These are phyloP conservation scores for Trichosporon coremiiforme DNA, from an alignment of 1,284 basidiomycete genomes.

Conservation along the genomic window DNA sequence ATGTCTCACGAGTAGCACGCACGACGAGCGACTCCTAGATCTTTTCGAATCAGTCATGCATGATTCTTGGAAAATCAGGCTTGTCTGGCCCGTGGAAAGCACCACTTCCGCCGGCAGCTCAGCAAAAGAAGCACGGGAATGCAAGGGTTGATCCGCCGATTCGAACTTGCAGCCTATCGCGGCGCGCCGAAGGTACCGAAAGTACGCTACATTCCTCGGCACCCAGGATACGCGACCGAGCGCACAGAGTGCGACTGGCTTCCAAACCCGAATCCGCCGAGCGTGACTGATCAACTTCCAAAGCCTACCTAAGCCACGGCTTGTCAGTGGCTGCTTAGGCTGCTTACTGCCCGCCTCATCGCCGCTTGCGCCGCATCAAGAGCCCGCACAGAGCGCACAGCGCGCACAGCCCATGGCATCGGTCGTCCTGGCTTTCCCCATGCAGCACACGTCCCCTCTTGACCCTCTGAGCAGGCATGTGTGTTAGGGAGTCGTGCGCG, in stretches of 20 bases:
- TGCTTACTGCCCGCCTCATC: not conserved
- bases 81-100: too few relatives aligned
- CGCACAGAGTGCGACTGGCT: conserved; percentile 1
- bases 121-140: not conserved
- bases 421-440: not conserved
- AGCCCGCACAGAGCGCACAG: not conserved
- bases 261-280: not conserved
- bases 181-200: conserved; percentile 8
- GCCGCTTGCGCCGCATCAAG: not conserved
- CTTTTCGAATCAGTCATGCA: not conserved
- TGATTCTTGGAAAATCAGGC: conserved; percentile 1
- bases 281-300: not conserved
- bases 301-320: not conserved
- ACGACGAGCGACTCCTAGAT: too few relatives aligned
- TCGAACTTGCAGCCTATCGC: not conserved
- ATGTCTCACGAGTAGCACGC: not conserved
- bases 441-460: not conserved
- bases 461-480: too few relatives aligned
- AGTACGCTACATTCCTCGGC: conserved; percentile 9
- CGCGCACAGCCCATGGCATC: too few relatives aligned
- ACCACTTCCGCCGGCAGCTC: not conserved
- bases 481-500: not conserved
- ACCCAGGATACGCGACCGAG: conserved; percentile 8
- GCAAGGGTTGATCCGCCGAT: not conserved
- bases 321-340: not conserved